Percentiles rank a stretch among this genome's conserved stretches.
These are phyloP conservation scores for Stygiomarasmius scandens DNA, from an alignment of 1,284 basidiomycete species.

Conservation along the genomic window DNA sequence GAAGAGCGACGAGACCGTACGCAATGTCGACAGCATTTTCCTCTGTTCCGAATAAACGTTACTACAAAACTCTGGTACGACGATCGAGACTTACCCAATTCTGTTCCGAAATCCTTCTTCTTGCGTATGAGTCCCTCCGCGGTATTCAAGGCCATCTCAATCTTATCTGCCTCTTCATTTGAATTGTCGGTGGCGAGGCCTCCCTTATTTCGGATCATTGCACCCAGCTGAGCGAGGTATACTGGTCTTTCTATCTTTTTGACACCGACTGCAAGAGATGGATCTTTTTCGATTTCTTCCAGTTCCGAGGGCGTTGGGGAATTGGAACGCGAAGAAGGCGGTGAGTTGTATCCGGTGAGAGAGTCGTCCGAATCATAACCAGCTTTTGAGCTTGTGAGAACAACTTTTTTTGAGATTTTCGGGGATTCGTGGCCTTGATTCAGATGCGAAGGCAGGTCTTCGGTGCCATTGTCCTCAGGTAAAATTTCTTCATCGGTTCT, in stretches of 20 bases:
- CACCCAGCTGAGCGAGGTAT: conserved; percentile 80
- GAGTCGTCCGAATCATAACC: conserved; percentile 84
- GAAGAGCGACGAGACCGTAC: conserved; percentile 72
- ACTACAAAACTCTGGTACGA: background rate
- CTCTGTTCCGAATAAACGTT: conserved; percentile 43
- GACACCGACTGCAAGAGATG: conserved; percentile 66
- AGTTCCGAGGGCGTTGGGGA: conserved; percentile 83
- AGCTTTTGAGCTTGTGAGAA: conserved; percentile 7
- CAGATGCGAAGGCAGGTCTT: background rate
- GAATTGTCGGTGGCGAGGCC: conserved; percentile 55
- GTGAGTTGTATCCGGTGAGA: conserved; percentile 73
- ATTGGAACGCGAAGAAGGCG: conserved; percentile 69
- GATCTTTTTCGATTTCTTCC: conserved; percentile 83
- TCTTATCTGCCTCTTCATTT: conserved; percentile 69
- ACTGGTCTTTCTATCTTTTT: conserved; percentile 77
- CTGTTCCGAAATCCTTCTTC: conserved; percentile 82
- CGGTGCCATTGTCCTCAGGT: background rate
- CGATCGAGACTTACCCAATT: conserved; percentile 64
- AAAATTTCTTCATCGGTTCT: conserved; percentile 11
- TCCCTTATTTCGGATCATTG: conserved; percentile 59
- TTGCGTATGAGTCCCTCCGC: conserved; percentile 83
- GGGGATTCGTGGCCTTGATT: background rate
- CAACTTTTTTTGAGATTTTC: background rate
- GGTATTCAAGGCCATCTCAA: conserved; percentile 77
- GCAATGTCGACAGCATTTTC: conserved; percentile 89